A percentile compares a stretch with the other conserved stretches of the same genome.
These are phyloP conservation scores for Mycosarcoma mackinlayi DNA, from an alignment of 1,284 basidiomycete species.

Conservation along the genomic window DNA sequence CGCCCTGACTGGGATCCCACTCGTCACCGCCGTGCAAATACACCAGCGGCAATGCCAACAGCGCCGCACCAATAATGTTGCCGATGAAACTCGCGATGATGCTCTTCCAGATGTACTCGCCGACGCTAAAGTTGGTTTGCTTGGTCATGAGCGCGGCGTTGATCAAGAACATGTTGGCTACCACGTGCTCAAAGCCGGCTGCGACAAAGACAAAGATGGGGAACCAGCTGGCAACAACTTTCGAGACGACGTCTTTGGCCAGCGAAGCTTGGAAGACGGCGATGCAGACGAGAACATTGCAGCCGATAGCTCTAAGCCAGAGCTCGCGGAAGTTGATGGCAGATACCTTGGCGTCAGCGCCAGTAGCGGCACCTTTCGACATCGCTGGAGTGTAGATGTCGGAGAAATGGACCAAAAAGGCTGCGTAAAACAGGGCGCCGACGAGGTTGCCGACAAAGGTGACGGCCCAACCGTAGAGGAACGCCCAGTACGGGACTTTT, in stretches of 20 bases:
- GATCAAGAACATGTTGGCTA: slow-evolving; percentile 73
- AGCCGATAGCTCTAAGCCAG: slow-evolving; percentile 79
- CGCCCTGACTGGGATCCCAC: slow-evolving; percentile 36
- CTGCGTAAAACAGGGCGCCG: slow-evolving; percentile 79
- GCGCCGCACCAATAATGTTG: slow-evolving; percentile 75
- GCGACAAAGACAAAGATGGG: slow-evolving; percentile 80
- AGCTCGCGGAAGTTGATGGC: slow-evolving; percentile 71
- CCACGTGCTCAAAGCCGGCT: slow-evolving; percentile 77
- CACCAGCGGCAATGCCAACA: slow-evolving; percentile 71
- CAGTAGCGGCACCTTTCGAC: slow-evolving; percentile 30
- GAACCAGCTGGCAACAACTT: slow-evolving; percentile 79
- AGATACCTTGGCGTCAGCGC: slow-evolving; percentile 43
- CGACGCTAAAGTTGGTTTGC: slow-evolving; percentile 61
- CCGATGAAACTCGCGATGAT: slow-evolving; percentile 77
- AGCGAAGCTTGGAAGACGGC: slow-evolving; percentile 83
- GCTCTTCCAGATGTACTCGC: slow-evolving; percentile 77
- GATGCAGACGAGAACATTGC: slow-evolving; percentile 82
- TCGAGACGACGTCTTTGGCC: slow-evolving; percentile 78
- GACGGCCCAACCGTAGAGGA: slow-evolving; percentile 69
- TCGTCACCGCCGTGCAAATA: slow-evolving; percentile 58
- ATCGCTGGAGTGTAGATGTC: slow-evolving; percentile 49
- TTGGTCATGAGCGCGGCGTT: slow-evolving; percentile 73
- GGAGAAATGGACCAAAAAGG: slow-evolving; percentile 71
- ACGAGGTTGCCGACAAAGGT: slow-evolving; percentile 79
- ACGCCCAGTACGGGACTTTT: slow-evolving; percentile 54